These are phyloP conservation scores for Rhododendron vialii DNA, from an alignment of 148 eudicot species.

Conservation along the genomic window DNA sequence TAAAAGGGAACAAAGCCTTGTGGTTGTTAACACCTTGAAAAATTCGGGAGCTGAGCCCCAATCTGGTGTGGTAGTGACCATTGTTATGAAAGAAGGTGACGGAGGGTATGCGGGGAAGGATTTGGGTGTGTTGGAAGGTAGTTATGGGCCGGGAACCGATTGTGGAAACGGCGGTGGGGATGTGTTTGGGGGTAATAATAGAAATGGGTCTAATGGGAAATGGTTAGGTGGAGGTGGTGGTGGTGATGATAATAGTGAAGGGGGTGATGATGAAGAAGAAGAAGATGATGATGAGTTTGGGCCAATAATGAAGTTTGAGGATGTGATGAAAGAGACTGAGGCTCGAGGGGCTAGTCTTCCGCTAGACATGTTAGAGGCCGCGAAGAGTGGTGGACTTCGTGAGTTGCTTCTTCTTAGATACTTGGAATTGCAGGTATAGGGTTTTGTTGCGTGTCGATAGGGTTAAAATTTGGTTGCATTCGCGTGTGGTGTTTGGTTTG, in stretches of 20 bases:
- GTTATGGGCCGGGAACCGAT: slow-evolving; percentile 14
- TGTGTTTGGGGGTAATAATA: slow-evolving; percentile 33
- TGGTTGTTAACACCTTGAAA: slow-evolving; percentile 16
- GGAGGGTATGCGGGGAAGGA: slow-evolving; percentile 18
- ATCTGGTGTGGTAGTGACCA: slow-evolving; percentile 16
- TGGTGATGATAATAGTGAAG: slow-evolving; percentile 29
- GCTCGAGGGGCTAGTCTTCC: slow-evolving; percentile 53
- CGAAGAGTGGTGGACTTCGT: slow-evolving; percentile 45
- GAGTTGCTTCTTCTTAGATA: slow-evolving; percentile 41
- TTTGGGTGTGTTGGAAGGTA: slow-evolving; percentile 13
- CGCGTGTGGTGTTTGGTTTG: not conserved
- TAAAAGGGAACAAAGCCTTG: slow-evolving; percentile 17
- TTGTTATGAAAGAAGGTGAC: slow-evolving; percentile 11
- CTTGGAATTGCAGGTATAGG: slow-evolving; percentile 50
- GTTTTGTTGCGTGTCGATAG: not conserved
- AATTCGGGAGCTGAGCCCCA: slow-evolving; percentile 19
- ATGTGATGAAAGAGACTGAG: slow-evolving; percentile 49
- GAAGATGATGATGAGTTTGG: slow-evolving; percentile 53
- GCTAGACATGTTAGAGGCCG: slow-evolving; percentile 52
- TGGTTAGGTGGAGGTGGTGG: slow-evolving; percentile 21
- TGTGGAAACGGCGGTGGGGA: slow-evolving; percentile 21
- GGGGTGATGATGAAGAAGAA: slow-evolving; percentile 26
- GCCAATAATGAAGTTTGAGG: slow-evolving; percentile 54
- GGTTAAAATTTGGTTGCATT: not conserved
- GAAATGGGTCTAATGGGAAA: slow-evolving; percentile 18